phyloP scores from a whole-genome alignment of 352 stramenopile genomes.

The Phytophthora pluvialis region DNA sequence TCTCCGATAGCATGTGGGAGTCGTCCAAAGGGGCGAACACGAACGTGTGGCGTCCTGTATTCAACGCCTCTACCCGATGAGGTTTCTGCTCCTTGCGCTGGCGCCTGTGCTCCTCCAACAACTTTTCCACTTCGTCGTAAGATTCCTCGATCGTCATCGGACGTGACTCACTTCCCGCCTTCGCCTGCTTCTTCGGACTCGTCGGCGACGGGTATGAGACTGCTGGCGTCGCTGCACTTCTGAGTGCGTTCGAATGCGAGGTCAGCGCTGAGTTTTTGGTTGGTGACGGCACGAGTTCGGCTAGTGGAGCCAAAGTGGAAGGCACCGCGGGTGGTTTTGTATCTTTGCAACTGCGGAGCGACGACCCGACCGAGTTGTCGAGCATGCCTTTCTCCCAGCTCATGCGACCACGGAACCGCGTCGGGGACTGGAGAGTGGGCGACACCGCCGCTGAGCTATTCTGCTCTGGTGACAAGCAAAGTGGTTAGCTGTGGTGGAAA shows the following conservation, averaged over 20 bases:
- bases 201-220: not conserved
- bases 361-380: conserved; percentile 25
- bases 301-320: conserved; percentile 3
- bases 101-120: conserved; percentile 50
- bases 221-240: not conserved
- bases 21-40: conserved; percentile 55
- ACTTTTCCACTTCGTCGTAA: conserved; percentile 55
- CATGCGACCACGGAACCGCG: conserved; percentile 51
- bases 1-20: conserved; percentile 38
- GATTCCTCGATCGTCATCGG: conserved; percentile 50
- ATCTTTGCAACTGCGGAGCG: conserved; percentile 9
- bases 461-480: conserved; percentile 9
- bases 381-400: conserved; percentile 65
- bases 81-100: conserved; percentile 21
- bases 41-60: conserved; percentile 30
- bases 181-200: conserved; percentile 3
- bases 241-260: not conserved
- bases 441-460: conserved; percentile 9
- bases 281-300: not conserved
- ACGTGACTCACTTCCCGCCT: conserved; percentile 1
- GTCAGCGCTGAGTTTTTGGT: conserved; percentile 5
- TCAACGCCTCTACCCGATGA: conserved; percentile 28
- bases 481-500: not conserved
- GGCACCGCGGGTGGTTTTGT: conserved; percentile 2
- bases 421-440: conserved; percentile 14